Percentiles rank a stretch among this genome's conserved stretches.
These are phyloP conservation scores for Diaporthe sp. DNA, from an alignment of 2,329 filamentous ascomycete species.

Conservation along the genomic window DNA sequence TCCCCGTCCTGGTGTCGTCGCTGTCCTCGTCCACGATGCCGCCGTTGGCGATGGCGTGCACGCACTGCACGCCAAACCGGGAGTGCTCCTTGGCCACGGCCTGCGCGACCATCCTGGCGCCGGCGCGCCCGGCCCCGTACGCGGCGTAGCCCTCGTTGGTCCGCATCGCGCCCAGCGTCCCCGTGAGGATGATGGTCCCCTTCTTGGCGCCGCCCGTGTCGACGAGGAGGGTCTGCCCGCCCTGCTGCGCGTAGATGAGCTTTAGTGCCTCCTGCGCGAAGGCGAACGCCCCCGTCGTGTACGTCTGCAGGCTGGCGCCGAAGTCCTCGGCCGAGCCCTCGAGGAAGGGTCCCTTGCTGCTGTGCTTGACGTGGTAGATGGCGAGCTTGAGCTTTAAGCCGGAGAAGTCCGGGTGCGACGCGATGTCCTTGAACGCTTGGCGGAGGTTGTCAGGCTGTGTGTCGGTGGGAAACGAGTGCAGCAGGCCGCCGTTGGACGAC, in stretches of 20 bases:
- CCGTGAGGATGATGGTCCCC: slow-evolving; percentile 70
- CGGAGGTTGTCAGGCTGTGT: slow-evolving; percentile 61
- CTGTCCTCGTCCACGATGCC: slow-evolving; percentile 64
- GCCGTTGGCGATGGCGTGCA: slow-evolving; percentile 71
- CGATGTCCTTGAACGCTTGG: slow-evolving; percentile 63
- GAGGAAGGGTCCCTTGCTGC: slow-evolving; percentile 67
- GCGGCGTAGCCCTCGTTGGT: slow-evolving; percentile 67
- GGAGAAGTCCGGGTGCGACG: slow-evolving; percentile 60
- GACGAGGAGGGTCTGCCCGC: slow-evolving; percentile 56
- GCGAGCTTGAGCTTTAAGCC: slow-evolving; percentile 65
- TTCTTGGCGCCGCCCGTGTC: slow-evolving; percentile 64
- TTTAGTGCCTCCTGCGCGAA: slow-evolving; percentile 67
- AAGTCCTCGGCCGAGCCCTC: slow-evolving; percentile 65
- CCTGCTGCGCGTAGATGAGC: slow-evolving; percentile 65
- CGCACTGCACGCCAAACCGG: slow-evolving; percentile 68
- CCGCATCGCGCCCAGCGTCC: slow-evolving; percentile 66
- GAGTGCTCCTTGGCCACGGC: slow-evolving; percentile 69
- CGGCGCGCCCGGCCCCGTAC: slow-evolving; percentile 66
- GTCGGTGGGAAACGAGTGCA: slow-evolving; percentile 66
- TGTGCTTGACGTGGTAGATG: slow-evolving; percentile 70
- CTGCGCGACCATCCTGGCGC: slow-evolving; percentile 68
- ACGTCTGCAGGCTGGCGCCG: slow-evolving; percentile 61
- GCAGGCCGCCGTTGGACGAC: slow-evolving; percentile 56
- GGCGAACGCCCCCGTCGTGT: slow-evolving; percentile 68
- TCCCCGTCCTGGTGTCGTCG: slow-evolving; percentile 61